Base-by-base conservation (phyloP, 1,284 basidiomycete genomes). In the Trametes versicolor region DNA sequence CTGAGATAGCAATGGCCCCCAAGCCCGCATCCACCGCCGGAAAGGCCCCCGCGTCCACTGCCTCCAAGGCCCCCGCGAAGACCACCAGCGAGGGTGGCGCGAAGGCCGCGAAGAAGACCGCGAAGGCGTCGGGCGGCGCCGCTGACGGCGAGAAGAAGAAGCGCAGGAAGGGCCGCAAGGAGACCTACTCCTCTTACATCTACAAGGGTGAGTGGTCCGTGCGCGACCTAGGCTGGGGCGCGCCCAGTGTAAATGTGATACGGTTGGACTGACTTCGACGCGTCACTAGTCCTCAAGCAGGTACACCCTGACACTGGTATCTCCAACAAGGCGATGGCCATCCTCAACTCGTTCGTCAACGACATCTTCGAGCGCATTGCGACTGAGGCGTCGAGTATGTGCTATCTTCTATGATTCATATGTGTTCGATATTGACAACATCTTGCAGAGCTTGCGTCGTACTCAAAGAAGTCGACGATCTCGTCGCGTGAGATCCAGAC, bases 301-400 rank as follows among this genome's bases (percentile, higher is more conserved):
- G 96, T 98, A 66, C 96, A 98, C 85, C 96, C 96, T 63, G 96
- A 98, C 78, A 97, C 94, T 70, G 96, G 96, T 89, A 97, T 97
- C 80, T 92, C 93, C 67, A 97, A 97, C 89, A 98, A 97, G 85
- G 96, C 95, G 48, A 98, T 98, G 96, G 89, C 91, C 63, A 94
- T 98, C 76, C 82, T 98, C 53, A 97, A 97, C 87, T 94, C 92
- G 62, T 96, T 96, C 69, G 94, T 96, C 74, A 94, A 94, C 71
- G 94, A 96, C 73, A 94, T 97, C 80, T 97, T 97, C 71, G 95
- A 97, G 82, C 91, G 94, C 57, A 95, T 97, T 73, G 95, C 96
- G 17, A 88, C 87, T 47, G 96, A 98, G 79, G 95, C 94, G 17
- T 93, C 92, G 71, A 95, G 87, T 90, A 25, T 36, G 64, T 66